Conservation (phyloP, 78 protist genomes). For the Pigoraptor vietnamica region DNA sequence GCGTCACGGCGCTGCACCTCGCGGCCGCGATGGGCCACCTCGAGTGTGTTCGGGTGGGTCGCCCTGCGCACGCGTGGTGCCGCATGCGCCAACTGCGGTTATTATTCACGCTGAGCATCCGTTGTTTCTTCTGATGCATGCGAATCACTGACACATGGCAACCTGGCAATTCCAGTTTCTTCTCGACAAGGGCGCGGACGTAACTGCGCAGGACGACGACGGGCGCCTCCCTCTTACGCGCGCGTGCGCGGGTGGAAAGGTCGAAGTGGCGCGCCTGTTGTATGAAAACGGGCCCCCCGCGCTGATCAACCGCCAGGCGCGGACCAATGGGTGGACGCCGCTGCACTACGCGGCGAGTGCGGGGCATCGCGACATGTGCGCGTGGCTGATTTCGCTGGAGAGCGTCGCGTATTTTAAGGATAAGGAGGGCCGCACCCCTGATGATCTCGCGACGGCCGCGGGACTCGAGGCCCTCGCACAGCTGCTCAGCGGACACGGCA, state of each 20-base stretch:
- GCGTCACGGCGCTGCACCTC: background rate
- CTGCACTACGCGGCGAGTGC: background rate
- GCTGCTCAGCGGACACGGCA: background rate
- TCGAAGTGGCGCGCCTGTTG: background rate
- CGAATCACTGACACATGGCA: background rate
- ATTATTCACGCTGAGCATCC: background rate
- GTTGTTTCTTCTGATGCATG: background rate
- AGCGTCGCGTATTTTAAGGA: background rate
- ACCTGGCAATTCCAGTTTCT: background rate
- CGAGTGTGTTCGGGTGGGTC: background rate
- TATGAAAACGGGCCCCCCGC: background rate
- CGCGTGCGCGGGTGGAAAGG: background rate
- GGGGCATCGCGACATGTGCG: background rate
- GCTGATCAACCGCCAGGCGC: background rate
- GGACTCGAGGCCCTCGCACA: background rate
- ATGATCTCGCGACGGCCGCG: background rate
- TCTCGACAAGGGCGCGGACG: background rate
- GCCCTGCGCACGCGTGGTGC: too few relatives aligned
- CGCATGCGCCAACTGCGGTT: background rate
- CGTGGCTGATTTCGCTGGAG: background rate
- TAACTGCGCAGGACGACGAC: background rate
- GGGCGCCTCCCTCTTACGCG: background rate
- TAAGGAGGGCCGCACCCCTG: background rate
- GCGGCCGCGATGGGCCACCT: background rate
- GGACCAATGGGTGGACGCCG: background rate